These are phyloP conservation scores for Spiraea crenata DNA, from an alignment of 331 rosid species.

Conservation along the genomic window DNA sequence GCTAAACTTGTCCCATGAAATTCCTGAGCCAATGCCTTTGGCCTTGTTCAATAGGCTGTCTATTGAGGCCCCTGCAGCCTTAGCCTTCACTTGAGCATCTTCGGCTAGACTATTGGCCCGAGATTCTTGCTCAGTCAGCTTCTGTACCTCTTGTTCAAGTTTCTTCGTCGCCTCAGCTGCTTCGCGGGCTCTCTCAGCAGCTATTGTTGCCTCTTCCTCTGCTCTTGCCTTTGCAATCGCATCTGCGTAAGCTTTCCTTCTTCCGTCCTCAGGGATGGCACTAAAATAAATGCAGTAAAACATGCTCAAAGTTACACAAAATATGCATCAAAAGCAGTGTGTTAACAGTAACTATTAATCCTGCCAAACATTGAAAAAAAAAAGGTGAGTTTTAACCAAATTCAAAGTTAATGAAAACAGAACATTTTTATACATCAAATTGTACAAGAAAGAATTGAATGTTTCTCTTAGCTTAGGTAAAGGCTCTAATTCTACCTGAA, in stretches of 20 bases:
- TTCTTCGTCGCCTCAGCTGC: constrained; percentile 58
- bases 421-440: neutral
- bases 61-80: constrained; percentile 49
- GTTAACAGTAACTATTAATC: too few relatives aligned
- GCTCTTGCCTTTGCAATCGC: constrained; percentile 58
- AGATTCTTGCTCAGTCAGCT: constrained; percentile 53
- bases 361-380: constrained; percentile 1
- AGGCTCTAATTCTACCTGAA: constrained; percentile 48
- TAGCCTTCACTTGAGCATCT: constrained; percentile 58
- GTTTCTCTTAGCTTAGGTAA: neutral
- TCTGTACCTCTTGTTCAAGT: constrained; percentile 56
- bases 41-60: constrained; percentile 63
- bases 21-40: constrained; percentile 59
- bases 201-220: constrained; percentile 70
- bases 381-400: neutral
- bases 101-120: constrained; percentile 44
- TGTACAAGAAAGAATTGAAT: neutral
- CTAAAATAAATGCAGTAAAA: constrained; percentile 28
- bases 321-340: neutral
- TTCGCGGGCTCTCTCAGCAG: constrained; percentile 53
- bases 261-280: constrained; percentile 78
- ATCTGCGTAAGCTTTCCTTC: constrained; percentile 82
- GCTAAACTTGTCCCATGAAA: constrained; percentile 74
- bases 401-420: neutral
- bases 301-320: neutral